Evolutionary conservation across 805 yeast species (phyloP), one percentile per base, ranked within the genome.

Genomic region (Osmozyma mogii): DNA sequence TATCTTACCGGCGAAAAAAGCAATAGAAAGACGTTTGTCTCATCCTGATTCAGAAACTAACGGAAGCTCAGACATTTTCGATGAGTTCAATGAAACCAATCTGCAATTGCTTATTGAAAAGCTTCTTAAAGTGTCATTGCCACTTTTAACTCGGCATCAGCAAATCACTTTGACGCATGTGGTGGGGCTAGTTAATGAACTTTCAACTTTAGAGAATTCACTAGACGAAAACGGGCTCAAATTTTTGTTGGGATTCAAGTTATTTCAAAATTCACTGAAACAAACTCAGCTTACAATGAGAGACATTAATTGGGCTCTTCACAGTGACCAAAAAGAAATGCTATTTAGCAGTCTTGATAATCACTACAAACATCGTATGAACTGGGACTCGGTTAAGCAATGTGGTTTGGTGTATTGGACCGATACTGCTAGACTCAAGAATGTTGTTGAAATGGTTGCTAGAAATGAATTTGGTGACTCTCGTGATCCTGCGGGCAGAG

Each of bases 81-180:
- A 41, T 33, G 5, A 42, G 12, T 77, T 75, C 41, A 62, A 61
- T 34, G 43, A 49, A 7, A 44, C 50, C 3, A 62, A 74, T 12
- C 64, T 73, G 3, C 64, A 58, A 1, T 50, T 70, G 3, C 56
- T 88, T 14, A 56, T 65, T 10, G 81, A 78, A 14, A 73, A 72
- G 36, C 58, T 88, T 30, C 73, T 75, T 24, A 75, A 70, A 35
- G 61, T 71, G 4, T 66, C 89, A 1, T 58, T 88, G 16, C 96
- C 96, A 0, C 78, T 78, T 37, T 51, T 88, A 17, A 85, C 95
- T 0, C 75, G 95, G 36, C 96, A 88, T 56, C 96, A 88, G 51
- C 97, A 88, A 47, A 75, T 79, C 17, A 85, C 96, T 0, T 64
- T 88, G 16, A 65, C 79, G 2, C 73, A 83, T 10, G 74, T 84